These are phyloP conservation scores for Leishmania major DNA, from an alignment of 208 protist genomes.

Conservation along the genomic window DNA sequence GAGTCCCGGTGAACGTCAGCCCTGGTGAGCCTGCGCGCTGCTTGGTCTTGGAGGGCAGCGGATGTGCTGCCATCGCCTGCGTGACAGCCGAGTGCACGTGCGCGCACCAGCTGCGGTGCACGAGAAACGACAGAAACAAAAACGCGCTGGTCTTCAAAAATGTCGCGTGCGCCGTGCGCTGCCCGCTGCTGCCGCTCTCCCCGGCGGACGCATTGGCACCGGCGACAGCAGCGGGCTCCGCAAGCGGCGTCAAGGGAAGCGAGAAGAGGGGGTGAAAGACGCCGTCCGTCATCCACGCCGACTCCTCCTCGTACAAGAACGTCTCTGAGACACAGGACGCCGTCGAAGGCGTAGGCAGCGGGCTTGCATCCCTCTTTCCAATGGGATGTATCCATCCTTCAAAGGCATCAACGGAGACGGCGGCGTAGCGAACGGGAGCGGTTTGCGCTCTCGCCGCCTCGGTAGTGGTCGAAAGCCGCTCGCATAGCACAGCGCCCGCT, in stretches of 20 bases:
- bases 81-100: conserved; percentile 11
- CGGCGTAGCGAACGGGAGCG: not conserved
- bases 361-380: not conserved
- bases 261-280: conserved; percentile 9
- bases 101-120: conserved; percentile 30
- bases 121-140: conserved; percentile 30
- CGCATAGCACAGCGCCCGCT: not conserved
- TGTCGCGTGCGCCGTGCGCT: not conserved
- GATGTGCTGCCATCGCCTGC: not conserved
- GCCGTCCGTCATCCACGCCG: conserved; percentile 5
- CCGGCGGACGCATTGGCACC: not conserved
- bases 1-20: not conserved
- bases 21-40: not conserved
- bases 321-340: not conserved
- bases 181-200: not conserved
- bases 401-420: not conserved
- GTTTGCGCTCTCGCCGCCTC: not conserved
- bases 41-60: not conserved
- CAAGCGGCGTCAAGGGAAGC: not conserved
- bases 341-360: too few relatives aligned
- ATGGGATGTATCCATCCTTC: not conserved
- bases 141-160: conserved; percentile 30
- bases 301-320: conserved; percentile 6
- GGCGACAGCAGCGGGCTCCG: not conserved
- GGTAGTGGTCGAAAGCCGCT: not conserved